Evolutionary conservation across 306 rosid genomes (phyloP).

Genomic region (Citrullus amarus): DNA sequence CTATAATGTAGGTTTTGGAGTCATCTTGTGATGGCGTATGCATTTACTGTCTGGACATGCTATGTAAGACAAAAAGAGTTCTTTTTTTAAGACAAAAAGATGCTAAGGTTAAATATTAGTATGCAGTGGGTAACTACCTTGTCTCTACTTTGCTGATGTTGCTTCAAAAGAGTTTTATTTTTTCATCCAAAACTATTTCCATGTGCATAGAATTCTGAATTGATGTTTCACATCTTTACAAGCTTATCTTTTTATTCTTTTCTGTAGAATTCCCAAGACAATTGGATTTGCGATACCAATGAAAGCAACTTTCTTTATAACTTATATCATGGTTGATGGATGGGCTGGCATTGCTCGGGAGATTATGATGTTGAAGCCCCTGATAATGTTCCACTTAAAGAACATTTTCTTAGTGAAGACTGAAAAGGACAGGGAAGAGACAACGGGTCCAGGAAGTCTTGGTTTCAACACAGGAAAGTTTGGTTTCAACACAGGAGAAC

Average conservation of each 20-base stretch:
- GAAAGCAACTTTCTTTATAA: constrained; percentile 94
- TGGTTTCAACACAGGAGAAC: constrained; percentile 96
- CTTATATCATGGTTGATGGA: constrained; percentile 98
- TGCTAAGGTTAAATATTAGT: too few species aligned
- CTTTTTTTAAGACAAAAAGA: too few species aligned
- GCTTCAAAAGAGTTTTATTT: not conserved
- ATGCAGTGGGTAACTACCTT: not conserved
- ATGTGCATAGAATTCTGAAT: not conserved
- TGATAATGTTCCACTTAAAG: constrained; percentile 77
- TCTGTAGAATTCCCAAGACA: constrained; percentile 70
- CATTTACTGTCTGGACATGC: constrained; percentile 81
- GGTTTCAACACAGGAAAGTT: constrained; percentile 95
- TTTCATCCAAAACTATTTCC: not conserved
- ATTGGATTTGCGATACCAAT: constrained; percentile 76
- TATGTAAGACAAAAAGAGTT: constrained; percentile 13
- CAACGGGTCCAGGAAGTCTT: constrained; percentile 93
- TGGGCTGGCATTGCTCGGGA: constrained; percentile 98
- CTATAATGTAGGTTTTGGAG: constrained; percentile 55
- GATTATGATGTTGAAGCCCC: constrained; percentile 87
- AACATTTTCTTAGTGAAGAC: constrained; percentile 94
- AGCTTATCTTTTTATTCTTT: not conserved
- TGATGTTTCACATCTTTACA: not conserved
- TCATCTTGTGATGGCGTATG: constrained; percentile 74
- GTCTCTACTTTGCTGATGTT: not conserved
- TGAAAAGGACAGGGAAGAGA: constrained; percentile 91